These are phyloP conservation scores for Acanthamoeba royreba DNA, from an alignment of 208 protist species.

Conservation along the genomic window DNA sequence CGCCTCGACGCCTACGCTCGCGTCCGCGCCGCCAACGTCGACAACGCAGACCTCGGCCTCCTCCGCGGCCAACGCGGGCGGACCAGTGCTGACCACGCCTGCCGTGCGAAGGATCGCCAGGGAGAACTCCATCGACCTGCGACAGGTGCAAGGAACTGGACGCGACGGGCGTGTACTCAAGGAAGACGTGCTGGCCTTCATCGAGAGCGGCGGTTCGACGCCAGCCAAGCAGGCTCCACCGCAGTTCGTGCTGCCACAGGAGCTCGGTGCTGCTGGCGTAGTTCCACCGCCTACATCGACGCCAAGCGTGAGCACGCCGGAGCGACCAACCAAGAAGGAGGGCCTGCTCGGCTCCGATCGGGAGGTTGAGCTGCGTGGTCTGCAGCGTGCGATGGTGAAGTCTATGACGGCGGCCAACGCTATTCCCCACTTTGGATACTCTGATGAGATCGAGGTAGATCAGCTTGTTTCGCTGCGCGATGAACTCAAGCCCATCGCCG, in stretches of 20 bases:
- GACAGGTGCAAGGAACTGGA: slow-evolving; percentile 42
- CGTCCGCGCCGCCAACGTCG: neutral
- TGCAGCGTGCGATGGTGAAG: slow-evolving; percentile 86
- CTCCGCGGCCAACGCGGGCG: neutral
- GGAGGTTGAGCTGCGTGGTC: slow-evolving; percentile 21
- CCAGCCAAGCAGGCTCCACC: neutral
- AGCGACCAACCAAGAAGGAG: neutral
- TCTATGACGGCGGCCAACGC: slow-evolving; percentile 86
- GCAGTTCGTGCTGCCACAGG: neutral
- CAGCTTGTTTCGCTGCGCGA: slow-evolving; percentile 72
- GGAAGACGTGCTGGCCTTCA: slow-evolving; percentile 82
- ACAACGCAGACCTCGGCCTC: neutral
- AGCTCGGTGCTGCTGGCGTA: neutral
- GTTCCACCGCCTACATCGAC: neutral
- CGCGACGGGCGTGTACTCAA: slow-evolving; percentile 88
- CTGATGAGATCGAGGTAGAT: slow-evolving; percentile 88
- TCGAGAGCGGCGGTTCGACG: neutral
- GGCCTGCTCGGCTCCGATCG: neutral
- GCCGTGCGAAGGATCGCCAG: slow-evolving; percentile 86
- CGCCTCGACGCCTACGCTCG: neutral
- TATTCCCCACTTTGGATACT: slow-evolving; percentile 89
- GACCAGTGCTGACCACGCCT: slow-evolving; percentile 87
- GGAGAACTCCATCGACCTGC: slow-evolving; percentile 83
- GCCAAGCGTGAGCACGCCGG: neutral
- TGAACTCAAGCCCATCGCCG: slow-evolving; percentile 70